Evolutionary conservation across 176 grass and related monocot genomes (phyloP).

Genomic region (Ensete ventricosum): DNA sequence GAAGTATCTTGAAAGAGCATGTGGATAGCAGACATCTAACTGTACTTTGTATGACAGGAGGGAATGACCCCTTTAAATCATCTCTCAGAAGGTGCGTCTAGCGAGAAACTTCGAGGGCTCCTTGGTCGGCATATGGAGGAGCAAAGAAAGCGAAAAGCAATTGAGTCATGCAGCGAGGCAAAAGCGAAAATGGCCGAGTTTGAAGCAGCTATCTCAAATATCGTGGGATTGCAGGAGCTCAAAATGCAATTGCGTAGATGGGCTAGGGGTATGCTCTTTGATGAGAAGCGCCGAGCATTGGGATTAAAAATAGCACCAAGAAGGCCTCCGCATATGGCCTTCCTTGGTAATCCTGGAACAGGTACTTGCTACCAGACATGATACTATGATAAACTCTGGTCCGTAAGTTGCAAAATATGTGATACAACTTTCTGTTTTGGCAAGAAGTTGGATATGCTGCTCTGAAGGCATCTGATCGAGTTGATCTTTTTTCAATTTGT

Average conservation of each 20-base stretch:
- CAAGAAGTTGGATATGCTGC: background rate
- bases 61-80: constrained; percentile 71
- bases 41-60: constrained; percentile 37
- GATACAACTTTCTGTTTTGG: background rate
- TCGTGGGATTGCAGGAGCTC: constrained; percentile 76
- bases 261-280: constrained; percentile 94
- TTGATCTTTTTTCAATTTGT: background rate
- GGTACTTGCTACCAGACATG: constrained; percentile 31
- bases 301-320: constrained; percentile 74
- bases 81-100: constrained; percentile 38
- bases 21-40: background rate
- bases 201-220: constrained; percentile 80
- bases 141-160: constrained; percentile 69
- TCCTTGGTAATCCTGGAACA: constrained; percentile 95
- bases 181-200: constrained; percentile 63
- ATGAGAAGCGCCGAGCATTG: constrained; percentile 82
- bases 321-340: constrained; percentile 89
- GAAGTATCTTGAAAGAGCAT: constrained; percentile 9
- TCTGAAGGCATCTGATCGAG: background rate
- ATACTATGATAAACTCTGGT: too few species aligned
- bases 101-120: constrained; percentile 50
- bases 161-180: constrained; percentile 51
- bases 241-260: constrained; percentile 87
- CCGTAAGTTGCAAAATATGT: background rate
- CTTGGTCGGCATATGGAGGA: constrained; percentile 60